phyloP scores from a whole-genome alignment of 2,329 filamentous ascomycete species.

The Canariomyces notabilis region DNA sequence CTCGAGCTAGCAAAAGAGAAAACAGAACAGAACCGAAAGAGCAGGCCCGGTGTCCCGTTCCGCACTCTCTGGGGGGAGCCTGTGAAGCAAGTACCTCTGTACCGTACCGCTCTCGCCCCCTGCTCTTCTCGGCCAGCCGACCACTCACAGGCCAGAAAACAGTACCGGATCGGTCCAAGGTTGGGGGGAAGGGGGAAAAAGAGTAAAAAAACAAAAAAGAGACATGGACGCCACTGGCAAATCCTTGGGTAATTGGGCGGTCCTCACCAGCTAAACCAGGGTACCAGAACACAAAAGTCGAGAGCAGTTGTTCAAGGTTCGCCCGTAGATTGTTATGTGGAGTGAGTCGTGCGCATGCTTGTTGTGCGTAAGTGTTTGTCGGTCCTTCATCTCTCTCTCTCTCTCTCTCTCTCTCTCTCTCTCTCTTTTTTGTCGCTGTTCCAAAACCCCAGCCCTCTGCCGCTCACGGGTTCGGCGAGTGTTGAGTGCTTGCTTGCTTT shows the following conservation, averaged over 20 bases:
- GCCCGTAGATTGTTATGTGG: too few species aligned
- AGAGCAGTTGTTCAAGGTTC: not conserved
- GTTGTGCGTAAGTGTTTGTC: not conserved
- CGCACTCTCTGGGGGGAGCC: constrained; percentile 11
- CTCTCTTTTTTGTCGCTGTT: not conserved
- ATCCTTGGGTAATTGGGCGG: not conserved
- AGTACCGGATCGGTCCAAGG: constrained; percentile 25
- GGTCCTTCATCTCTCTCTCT: not conserved
- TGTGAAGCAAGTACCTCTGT: constrained; percentile 12
- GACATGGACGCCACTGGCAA: constrained; percentile 4
- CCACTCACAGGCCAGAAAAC: constrained; percentile 21
- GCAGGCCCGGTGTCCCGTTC: constrained; percentile 24
- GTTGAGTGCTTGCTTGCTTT: constrained; percentile 3
- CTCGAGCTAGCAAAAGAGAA: constrained; percentile 22
- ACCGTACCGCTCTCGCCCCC: constrained; percentile 16
- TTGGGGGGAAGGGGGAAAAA: constrained; percentile 15
- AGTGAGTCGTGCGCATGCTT: too few species aligned
- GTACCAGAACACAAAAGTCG: constrained; percentile 1
- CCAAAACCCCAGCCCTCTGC: too few species aligned
- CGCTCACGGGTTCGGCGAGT: not conserved
- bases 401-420: not conserved
- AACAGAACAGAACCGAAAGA: too few species aligned
- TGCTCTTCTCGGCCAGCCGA: constrained; percentile 19
- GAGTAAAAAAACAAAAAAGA: not conserved
- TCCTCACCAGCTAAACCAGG: constrained; percentile 1